phyloP scores from a whole-genome alignment of 2,329 filamentous ascomycete species.

The Ophiostoma sp. region DNA sequence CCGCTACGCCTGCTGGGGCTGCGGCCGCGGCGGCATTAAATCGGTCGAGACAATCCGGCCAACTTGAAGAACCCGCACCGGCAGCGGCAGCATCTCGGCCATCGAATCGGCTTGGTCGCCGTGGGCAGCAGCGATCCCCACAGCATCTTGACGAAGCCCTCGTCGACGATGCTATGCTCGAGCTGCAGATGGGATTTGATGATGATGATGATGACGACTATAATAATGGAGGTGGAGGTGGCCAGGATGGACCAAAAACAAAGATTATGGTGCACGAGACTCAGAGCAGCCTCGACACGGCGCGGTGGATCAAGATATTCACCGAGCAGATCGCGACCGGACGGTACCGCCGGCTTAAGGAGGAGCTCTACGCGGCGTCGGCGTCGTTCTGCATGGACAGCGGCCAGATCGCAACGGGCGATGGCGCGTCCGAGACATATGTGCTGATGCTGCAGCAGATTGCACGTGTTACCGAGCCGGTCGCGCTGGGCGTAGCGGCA shows the following conservation, averaged over 20 bases:
- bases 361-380: constrained; percentile 44
- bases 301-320: constrained; percentile 66
- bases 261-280: constrained; percentile 64
- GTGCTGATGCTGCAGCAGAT: constrained; percentile 73
- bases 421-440: constrained; percentile 61
- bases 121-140: constrained; percentile 39
- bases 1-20: neutral
- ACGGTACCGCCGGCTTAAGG: constrained; percentile 59
- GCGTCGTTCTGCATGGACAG: constrained; percentile 73
- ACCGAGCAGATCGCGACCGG: constrained; percentile 75
- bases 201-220: neutral
- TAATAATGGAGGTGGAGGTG: constrained; percentile 36
- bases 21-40: constrained; percentile 22
- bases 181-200: constrained; percentile 57
- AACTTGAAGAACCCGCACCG: constrained; percentile 19
- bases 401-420: constrained; percentile 68
- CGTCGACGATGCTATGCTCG: constrained; percentile 65
- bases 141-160: constrained; percentile 60
- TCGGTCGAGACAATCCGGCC: neutral
- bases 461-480: constrained; percentile 62
- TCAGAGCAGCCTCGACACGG: constrained; percentile 54
- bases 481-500: constrained; percentile 63
- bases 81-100: constrained; percentile 25
- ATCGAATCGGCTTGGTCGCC: constrained; percentile 26
- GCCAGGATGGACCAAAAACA: neutral